Percentiles rank a stretch among this genome's conserved stretches.
Evolutionary conservation across 441 rosid species (phyloP).

Genomic region (Sinapis alba): DNA sequence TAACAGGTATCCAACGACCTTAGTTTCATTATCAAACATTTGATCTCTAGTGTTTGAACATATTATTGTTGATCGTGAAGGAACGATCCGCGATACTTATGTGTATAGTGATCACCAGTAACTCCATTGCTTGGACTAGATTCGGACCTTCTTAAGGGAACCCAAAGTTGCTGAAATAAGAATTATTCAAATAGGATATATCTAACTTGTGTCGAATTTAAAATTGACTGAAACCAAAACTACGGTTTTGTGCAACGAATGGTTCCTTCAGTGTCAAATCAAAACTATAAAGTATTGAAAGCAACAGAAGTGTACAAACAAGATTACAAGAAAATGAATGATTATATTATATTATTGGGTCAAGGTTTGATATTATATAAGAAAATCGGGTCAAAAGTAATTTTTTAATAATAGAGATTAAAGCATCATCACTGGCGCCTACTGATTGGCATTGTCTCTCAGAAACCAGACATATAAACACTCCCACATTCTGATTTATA

Average conservation of each 20-base stretch:
- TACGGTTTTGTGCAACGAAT: no score
- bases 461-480: constrained; percentile 20
- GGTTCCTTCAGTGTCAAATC: no score
- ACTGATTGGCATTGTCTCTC: constrained; percentile 25
- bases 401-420: constrained; percentile 17
- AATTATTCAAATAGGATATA: no score
- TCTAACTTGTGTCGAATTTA: no score
- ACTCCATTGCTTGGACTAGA: background rate
- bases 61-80: constrained; percentile 2
- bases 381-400: constrained; percentile 20
- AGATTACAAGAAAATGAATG: constrained; percentile 6
- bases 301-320: constrained; percentile 36
- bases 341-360: constrained; percentile 17
- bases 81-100: background rate
- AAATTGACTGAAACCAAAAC: no score
- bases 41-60: background rate
- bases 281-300: constrained; percentile 5
- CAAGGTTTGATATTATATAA: background rate
- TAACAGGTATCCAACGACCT: no score
- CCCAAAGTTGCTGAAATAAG: no score
- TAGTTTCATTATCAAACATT: no score
- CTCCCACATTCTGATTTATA: background rate
- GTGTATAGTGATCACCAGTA: no score
- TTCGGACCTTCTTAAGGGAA: background rate
- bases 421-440: constrained; percentile 21